phyloP scores from a whole-genome alignment of 495 filamentous ascomycete genomes.

The Pyrenopolyporus hunteri region DNA sequence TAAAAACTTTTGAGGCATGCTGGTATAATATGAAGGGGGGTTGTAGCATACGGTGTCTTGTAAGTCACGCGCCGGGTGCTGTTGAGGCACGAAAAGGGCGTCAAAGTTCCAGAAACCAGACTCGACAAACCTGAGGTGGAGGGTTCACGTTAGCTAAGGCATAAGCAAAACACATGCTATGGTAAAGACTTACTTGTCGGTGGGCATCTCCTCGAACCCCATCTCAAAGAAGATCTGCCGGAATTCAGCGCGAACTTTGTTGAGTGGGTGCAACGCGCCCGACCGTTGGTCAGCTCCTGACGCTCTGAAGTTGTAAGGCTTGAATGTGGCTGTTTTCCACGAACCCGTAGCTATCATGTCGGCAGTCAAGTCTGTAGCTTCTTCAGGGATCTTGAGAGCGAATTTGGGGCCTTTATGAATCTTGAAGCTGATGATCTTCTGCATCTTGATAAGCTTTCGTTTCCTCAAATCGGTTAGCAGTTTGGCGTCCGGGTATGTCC shows the following conservation, averaged over 20 bases:
- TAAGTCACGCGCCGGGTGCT: slow-evolving; percentile 93
- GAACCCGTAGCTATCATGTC: slow-evolving; percentile 85
- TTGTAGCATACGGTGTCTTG: slow-evolving; percentile 73
- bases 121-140: slow-evolving; percentile 69
- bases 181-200: slow-evolving; percentile 56
- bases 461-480: slow-evolving; percentile 81
- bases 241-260: slow-evolving; percentile 93
- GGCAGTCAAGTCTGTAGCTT: slow-evolving; percentile 92
- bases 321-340: slow-evolving; percentile 88
- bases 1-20: neutral
- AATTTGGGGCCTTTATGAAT: slow-evolving; percentile 87
- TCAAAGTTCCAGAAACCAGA: slow-evolving; percentile 99
- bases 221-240: slow-evolving; percentile 96
- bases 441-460: slow-evolving; percentile 79
- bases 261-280: slow-evolving; percentile 92
- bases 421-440: slow-evolving; percentile 85
- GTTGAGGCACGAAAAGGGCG: slow-evolving; percentile 94
- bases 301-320: slow-evolving; percentile 97
- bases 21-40: neutral
- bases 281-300: slow-evolving; percentile 77
- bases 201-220: slow-evolving; percentile 86
- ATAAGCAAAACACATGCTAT: slow-evolving; percentile 45
- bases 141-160: slow-evolving; percentile 43
- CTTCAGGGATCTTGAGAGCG: slow-evolving; percentile 81
- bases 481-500: slow-evolving; percentile 72